phyloP scores from a whole-genome alignment of 768 basidiomycete genomes.

The Termitomyces sp. region DNA sequence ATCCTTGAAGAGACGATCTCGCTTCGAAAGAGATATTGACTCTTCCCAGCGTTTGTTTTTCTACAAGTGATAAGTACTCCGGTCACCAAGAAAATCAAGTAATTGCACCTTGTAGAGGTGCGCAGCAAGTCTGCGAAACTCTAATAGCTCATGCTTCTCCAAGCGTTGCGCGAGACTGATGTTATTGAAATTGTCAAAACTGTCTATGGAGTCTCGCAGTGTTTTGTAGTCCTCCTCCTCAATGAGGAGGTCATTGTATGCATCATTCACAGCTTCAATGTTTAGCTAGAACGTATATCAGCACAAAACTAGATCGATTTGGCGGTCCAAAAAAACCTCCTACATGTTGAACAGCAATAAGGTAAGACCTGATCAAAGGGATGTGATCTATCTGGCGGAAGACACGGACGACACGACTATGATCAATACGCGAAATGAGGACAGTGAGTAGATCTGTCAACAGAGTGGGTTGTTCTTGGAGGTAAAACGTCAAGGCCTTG shows the following conservation, averaged over 20 bases:
- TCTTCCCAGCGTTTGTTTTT: conserved; percentile 97
- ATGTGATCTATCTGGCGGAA: conserved; percentile 95
- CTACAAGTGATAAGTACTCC: conserved; percentile 30
- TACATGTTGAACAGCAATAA: conserved; percentile 94
- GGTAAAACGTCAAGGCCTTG: conserved; percentile 91
- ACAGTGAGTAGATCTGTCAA: conserved; percentile 92
- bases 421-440: conserved; percentile 92
- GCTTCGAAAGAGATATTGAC: conserved; percentile 91
- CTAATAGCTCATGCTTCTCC: conserved; percentile 87
- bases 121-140: conserved; percentile 93
- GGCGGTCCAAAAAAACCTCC: background rate
- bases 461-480: conserved; percentile 89
- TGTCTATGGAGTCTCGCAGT: conserved; percentile 94
- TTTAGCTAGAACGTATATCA: conserved; percentile 56
- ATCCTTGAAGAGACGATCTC: conserved; percentile 96
- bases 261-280: conserved; percentile 95
- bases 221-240: conserved; percentile 99
- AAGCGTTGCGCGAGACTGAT: conserved; percentile 80
- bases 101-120: conserved; percentile 86
- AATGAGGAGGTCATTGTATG: conserved; percentile 96
- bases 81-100: conserved; percentile 3
- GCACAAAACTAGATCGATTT: background rate
- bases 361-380: conserved; percentile 92
- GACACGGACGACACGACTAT: conserved; percentile 91
- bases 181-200: conserved; percentile 97